These are phyloP conservation scores for Salix brachista DNA, from an alignment of 345 rosid species.

Conservation along the genomic window DNA sequence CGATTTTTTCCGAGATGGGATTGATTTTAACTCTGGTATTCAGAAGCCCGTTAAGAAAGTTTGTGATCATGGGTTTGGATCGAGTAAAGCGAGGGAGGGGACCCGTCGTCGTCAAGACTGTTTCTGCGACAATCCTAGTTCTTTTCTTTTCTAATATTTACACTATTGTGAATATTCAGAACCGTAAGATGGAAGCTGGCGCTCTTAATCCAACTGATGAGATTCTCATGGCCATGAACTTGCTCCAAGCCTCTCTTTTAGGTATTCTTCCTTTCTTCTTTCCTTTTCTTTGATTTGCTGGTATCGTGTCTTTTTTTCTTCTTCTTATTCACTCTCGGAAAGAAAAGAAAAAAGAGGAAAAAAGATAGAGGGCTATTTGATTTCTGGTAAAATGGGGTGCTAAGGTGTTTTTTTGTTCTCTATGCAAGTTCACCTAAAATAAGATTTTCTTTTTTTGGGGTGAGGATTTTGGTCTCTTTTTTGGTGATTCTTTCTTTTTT, in stretches of 20 bases:
- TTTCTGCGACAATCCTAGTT: constrained; percentile 49
- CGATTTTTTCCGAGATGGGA: constrained; percentile 58
- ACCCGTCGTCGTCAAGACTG: constrained; percentile 68
- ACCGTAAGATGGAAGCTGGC: constrained; percentile 48
- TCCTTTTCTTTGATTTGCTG: background rate
- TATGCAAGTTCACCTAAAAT: too few relatives aligned
- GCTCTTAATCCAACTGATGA: constrained; percentile 74
- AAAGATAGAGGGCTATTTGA: too few relatives aligned
- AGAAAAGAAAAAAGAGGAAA: too few relatives aligned
- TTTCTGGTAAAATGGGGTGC: too few relatives aligned
- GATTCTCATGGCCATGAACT: constrained; percentile 61
- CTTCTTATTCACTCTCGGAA: background rate
- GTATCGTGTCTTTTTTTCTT: background rate
- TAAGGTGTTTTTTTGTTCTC: too few relatives aligned
- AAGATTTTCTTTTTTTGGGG: too few relatives aligned
- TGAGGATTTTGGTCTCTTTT: too few relatives aligned
- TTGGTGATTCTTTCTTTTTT: too few relatives aligned
- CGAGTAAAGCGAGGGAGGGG: constrained; percentile 79
- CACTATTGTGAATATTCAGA: constrained; percentile 54
- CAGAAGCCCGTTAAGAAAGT: constrained; percentile 72
- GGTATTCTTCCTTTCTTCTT: constrained; percentile 30
- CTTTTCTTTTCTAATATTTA: constrained; percentile 59
- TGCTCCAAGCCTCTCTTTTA: constrained; percentile 88
- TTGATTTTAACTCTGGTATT: constrained; percentile 61
- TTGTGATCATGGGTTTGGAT: constrained; percentile 60